Evolutionary conservation across 2,329 filamentous ascomycete species (phyloP).

Genomic region (Diaporthe sp.): DNA sequence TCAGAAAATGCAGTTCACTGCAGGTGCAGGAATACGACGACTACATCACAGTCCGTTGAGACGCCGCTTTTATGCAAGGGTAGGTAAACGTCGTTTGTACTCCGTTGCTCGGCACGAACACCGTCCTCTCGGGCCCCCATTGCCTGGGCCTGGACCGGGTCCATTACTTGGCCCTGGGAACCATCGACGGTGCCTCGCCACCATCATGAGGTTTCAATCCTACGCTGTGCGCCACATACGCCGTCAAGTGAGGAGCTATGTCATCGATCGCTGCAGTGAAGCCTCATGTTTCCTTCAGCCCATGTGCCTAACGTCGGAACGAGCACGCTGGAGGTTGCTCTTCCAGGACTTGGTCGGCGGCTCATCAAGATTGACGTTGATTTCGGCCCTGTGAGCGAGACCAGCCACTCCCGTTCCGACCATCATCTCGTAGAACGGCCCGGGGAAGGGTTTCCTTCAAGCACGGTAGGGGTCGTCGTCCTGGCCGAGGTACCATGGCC

Average conservation of each 20-base stretch:
- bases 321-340: neutral
- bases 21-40: neutral
- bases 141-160: neutral
- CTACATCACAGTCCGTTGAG: neutral
- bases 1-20: neutral
- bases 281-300: neutral
- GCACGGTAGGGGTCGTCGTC: neutral
- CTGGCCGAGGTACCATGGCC: neutral
- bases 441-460: neutral
- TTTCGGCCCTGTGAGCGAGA: constrained; percentile 23
- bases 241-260: constrained; percentile 4
- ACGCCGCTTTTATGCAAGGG: neutral
- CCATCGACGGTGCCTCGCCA: neutral
- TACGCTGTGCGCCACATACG: neutral
- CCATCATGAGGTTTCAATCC: neutral
- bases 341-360: neutral
- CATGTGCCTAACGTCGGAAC: neutral
- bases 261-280: neutral
- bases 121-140: neutral
- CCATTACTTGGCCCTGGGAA: neutral
- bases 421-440: neutral
- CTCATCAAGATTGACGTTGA: neutral
- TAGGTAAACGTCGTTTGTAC: neutral
- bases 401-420: neutral
- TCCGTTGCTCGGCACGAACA: neutral